These are phyloP conservation scores for Cnidoscolus chayamansa DNA, from an alignment of 441 rosid species.

Conservation along the genomic window DNA sequence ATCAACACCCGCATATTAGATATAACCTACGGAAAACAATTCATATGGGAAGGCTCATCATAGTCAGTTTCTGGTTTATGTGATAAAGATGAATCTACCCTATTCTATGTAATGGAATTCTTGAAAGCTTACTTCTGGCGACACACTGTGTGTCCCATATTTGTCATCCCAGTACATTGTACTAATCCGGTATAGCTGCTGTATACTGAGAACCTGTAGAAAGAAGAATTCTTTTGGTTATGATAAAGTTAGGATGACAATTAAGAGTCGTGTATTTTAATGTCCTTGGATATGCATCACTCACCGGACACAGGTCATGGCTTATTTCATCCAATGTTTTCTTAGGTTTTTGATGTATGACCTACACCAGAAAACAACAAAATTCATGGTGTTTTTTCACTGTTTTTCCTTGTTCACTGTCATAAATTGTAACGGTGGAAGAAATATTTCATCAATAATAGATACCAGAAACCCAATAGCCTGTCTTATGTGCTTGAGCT, in stretches of 20 bases:
- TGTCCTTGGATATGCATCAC: conserved; percentile 22
- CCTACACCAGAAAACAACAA: conserved; percentile 42
- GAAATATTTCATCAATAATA: not conserved
- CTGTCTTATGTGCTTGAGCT: conserved; percentile 87
- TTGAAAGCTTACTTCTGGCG: conserved; percentile 72
- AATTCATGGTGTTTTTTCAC: not conserved
- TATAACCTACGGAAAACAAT: conserved; percentile 52
- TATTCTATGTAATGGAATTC: conserved; percentile 24
- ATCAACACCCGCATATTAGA: conserved; percentile 92
- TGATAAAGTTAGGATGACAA: not conserved
- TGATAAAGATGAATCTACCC: conserved; percentile 22
- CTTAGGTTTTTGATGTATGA: conserved; percentile 96
- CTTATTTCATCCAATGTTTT: conserved; percentile 92
- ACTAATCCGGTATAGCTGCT: conserved; percentile 91
- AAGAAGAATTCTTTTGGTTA: conserved; percentile 12
- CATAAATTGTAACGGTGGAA: conserved; percentile 14
- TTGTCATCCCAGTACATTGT: conserved; percentile 99
- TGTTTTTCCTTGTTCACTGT: not conserved
- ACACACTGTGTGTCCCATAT: conserved; percentile 92
- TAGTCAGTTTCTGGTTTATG: conserved; percentile 3
- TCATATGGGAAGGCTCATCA: not conserved
- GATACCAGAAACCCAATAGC: conserved; percentile 92
- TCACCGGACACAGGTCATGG: conserved; percentile 92
- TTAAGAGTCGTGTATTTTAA: not conserved
- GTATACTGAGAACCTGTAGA: conserved; percentile 85